Evolutionary conservation across 1,284 basidiomycete genomes (phyloP).

Genomic region (Mycena sp.): DNA sequence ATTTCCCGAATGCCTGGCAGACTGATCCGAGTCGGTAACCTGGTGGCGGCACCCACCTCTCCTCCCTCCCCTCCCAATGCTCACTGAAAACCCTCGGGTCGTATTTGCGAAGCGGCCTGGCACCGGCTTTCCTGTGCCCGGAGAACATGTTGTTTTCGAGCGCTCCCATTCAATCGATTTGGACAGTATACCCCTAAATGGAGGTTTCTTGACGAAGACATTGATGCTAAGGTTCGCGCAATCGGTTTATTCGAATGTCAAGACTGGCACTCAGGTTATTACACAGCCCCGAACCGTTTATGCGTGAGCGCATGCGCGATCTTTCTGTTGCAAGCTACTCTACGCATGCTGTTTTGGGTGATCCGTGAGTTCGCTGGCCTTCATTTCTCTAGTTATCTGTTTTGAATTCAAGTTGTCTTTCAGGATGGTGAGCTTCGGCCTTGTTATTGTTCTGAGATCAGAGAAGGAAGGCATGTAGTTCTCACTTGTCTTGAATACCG

Average conservation of each 20-base stretch:
- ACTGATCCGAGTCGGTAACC: too few species aligned
- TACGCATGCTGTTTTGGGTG: constrained; percentile 18
- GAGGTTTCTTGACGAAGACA: constrained; percentile 60
- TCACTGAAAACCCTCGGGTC: constrained; percentile 25
- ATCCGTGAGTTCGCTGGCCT: constrained; percentile 17
- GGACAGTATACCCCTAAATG: constrained; percentile 55
- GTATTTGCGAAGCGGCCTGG: constrained; percentile 23
- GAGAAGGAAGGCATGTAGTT: constrained; percentile 26
- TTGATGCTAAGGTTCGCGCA: constrained; percentile 36
- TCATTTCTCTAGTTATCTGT: neutral
- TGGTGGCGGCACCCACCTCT: neutral
- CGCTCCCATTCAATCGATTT: constrained; percentile 58
- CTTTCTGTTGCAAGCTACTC: constrained; percentile 30
- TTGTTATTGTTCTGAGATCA: constrained; percentile 34
- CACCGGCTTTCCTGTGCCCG: constrained; percentile 50
- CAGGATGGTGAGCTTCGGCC: constrained; percentile 34
- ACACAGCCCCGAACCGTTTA: constrained; percentile 27
- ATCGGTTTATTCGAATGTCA: neutral
- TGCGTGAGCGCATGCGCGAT: constrained; percentile 37
- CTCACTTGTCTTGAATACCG: neutral
- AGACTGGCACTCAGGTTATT: neutral
- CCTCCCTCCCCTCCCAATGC: constrained; percentile 7
- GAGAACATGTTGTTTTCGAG: constrained; percentile 59
- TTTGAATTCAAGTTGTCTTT: neutral
- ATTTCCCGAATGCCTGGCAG: neutral